Percentiles rank a stretch among this genome's conserved stretches.
phyloP scores from a whole-genome alignment of 805 yeast species.

The Candida glaebosa region DNA sequence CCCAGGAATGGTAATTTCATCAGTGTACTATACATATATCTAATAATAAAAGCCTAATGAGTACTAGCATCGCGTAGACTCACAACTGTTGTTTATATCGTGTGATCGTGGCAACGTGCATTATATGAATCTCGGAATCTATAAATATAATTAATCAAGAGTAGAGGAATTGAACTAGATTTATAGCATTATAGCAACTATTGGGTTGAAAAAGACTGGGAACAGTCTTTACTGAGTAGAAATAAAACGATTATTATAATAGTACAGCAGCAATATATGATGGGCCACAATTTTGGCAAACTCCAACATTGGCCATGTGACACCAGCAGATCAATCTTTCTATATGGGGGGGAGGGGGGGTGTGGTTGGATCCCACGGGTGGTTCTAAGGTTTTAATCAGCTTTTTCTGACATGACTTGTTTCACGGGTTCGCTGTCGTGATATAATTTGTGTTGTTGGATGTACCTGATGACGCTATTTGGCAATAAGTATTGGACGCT shows the following conservation, averaged over 20 bases:
- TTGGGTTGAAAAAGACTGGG: too few relatives aligned
- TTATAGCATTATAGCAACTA: neutral
- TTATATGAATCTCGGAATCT: neutral
- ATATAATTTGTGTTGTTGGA: conserved; percentile 87
- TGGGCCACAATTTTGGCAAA: too few relatives aligned
- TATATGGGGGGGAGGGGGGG: too few relatives aligned
- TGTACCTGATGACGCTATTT: conserved; percentile 89
- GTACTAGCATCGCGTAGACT: neutral
- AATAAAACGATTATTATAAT: too few relatives aligned
- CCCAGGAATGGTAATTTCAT: conserved; percentile 66
- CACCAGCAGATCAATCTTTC: too few relatives aligned
- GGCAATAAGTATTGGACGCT: conserved; percentile 93
- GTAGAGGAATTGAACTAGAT: neutral
- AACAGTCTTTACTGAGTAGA: too few relatives aligned
- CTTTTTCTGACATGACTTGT: conserved; percentile 55
- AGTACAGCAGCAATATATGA: too few relatives aligned
- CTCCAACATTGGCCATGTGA: too few relatives aligned
- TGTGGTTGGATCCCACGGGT: too few relatives aligned
- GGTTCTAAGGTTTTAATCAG: too few relatives aligned
- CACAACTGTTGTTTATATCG: neutral
- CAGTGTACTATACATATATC: neutral
- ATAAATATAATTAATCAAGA: neutral
- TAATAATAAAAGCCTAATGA: neutral
- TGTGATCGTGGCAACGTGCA: neutral
- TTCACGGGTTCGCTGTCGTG: conserved; percentile 92